Evolutionary conservation across 2,329 filamentous ascomycete genomes (phyloP).

Genomic region (Knufia petricola): DNA sequence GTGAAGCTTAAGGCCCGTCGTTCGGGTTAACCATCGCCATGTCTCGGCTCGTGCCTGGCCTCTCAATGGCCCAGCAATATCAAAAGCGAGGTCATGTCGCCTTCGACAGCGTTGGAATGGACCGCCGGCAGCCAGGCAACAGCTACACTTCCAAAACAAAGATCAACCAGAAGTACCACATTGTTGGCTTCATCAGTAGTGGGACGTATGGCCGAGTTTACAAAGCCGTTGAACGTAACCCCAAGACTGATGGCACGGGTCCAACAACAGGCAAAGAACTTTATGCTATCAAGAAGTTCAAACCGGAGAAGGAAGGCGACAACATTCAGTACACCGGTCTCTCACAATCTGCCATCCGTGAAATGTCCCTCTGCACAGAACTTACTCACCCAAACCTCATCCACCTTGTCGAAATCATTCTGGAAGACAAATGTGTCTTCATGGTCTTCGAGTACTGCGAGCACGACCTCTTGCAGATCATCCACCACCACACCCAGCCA

Average conservation of each 20-base stretch:
- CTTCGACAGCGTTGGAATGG: constrained; percentile 7
- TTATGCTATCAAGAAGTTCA: constrained; percentile 99
- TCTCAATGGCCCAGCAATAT: constrained; percentile 10
- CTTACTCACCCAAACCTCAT: constrained; percentile 83
- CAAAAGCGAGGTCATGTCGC: constrained; percentile 9
- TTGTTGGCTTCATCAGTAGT: constrained; percentile 95
- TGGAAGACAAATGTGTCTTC: constrained; percentile 98
- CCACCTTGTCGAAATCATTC: constrained; percentile 82
- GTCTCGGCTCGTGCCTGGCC: constrained; percentile 7
- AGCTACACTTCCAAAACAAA: constrained; percentile 64
- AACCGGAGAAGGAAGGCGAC: constrained; percentile 96
- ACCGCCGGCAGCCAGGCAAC: constrained; percentile 32
- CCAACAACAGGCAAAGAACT: constrained; percentile 47
- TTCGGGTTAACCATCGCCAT: background rate
- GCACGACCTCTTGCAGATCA: constrained; percentile 93
- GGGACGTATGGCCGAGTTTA: constrained; percentile 97
- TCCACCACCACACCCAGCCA: constrained; percentile 91
- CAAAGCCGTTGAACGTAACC: constrained; percentile 74
- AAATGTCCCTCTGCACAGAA: constrained; percentile 95
- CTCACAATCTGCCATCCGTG: constrained; percentile 90
- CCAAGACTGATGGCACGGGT: constrained; percentile 35
- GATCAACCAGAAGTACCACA: constrained; percentile 81
- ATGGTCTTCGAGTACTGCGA: constrained; percentile 99
- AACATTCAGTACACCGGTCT: constrained; percentile 91
- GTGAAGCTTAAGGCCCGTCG: too few relatives aligned